A percentile compares a stretch with the other conserved stretches of the same genome.
Conservation (phyloP, 1,139 yeast species). For the Scheffersomyces lignicola region DNA sequence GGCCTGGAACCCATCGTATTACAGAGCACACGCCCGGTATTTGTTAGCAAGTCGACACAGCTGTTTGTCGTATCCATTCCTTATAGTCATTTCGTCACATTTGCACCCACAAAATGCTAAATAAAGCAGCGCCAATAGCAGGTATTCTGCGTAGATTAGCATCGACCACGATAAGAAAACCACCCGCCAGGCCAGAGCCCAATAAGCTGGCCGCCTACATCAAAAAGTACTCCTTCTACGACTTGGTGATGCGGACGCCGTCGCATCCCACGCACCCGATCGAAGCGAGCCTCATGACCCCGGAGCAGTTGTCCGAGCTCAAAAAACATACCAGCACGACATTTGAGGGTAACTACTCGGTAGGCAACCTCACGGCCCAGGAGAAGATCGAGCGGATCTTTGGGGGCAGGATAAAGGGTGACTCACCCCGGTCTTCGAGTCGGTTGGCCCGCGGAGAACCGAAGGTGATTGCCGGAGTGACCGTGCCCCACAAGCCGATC, state of each 20-base stretch:
- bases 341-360: slow-evolving; percentile 49
- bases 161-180: slow-evolving; percentile 1
- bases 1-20: too few relatives aligned
- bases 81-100: too few relatives aligned
- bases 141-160: slow-evolving; percentile 2
- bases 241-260: slow-evolving; percentile 36
- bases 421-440: slow-evolving; percentile 50
- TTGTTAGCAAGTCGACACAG: too few relatives aligned
- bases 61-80: too few relatives aligned
- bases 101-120: background rate
- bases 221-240: slow-evolving; percentile 33
- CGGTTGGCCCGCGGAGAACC: slow-evolving; percentile 45
- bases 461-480: slow-evolving; percentile 62
- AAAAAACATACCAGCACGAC: slow-evolving; percentile 22
- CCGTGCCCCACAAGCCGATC: slow-evolving; percentile 75
- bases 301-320: slow-evolving; percentile 19
- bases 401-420: slow-evolving; percentile 62
- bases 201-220: slow-evolving; percentile 10
- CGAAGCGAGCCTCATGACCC: slow-evolving; percentile 30
- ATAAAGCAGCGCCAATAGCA: background rate
- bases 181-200: slow-evolving; percentile 10
- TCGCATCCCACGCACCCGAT: slow-evolving; percentile 33
- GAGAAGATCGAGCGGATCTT: slow-evolving; percentile 52
- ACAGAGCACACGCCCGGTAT: too few relatives aligned
- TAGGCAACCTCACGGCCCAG: slow-evolving; percentile 41